Evolutionary conservation across 164 flowering plant species (phyloP), one percentile per base, ranked within the genome.

Genomic region (Aristolochia contorta): DNA sequence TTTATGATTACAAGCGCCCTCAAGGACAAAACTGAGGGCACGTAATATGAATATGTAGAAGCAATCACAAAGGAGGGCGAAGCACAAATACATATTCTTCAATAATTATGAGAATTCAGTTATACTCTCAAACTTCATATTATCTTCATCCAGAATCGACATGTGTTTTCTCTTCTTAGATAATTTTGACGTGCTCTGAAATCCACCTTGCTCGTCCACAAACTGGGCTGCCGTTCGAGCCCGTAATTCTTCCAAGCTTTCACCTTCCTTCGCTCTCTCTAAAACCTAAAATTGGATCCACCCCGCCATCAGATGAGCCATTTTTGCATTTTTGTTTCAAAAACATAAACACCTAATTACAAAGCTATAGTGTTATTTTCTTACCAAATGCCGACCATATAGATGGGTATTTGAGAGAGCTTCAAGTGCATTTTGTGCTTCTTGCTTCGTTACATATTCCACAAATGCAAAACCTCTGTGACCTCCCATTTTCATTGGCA

Each of bases 401-500:
- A 94, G 68, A 77, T 94, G 97, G 43, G 97, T 84, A 70, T 67
- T 86, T 59, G 96, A 80, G 66, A 94, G 95, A 59, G 95, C 86
- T 72, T 82, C 67, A 27, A 88, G 75, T 47, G 99, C 97, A 75
- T 85, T 88, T 63, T 80, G 76, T 7, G 97, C 91, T 70, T 94
- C 99, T 72, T 91, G 91, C 77, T 91, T 91, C 32, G 99, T 91
- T 22, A 80, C 81, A 62, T 53, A 94, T 72, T 94, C 97, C 53
- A 94, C 89, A 67, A 94, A 94, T n/a, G 96, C 99, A 84, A 91
- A 94, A 2, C 99, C 99, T 74, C 95, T 78, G 62, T 89, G 97
- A 63, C 77, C 75, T 33, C 91, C 96, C 65, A 82, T 74, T 76
- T 84, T 86, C 86, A 33, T 84, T 60, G 96, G 99, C 63, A 94